Percentiles rank a stretch among this genome's conserved stretches.
These are phyloP conservation scores for Globisporangium megalacanthum DNA, from an alignment of 352 stramenopile species.

Conservation along the genomic window DNA sequence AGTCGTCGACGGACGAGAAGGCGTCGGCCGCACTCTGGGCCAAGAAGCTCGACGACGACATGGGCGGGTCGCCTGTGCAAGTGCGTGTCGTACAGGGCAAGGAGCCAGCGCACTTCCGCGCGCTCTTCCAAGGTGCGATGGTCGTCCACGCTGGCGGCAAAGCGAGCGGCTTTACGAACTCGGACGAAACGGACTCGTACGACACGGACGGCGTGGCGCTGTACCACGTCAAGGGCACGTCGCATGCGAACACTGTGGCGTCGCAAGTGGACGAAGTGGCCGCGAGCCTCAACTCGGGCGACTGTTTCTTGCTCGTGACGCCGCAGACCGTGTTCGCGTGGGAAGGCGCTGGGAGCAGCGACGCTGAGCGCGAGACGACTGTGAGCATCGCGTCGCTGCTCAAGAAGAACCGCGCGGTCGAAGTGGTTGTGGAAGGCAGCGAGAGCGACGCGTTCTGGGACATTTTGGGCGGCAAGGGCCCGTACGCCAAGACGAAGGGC, in stretches of 20 bases:
- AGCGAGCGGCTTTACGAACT: conserved; percentile 85
- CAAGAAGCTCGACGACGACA: conserved; percentile 77
- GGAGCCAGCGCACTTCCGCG: conserved; percentile 84
- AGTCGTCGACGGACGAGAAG: conserved; percentile 87
- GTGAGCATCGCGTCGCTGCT: conserved; percentile 54
- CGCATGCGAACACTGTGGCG: conserved; percentile 78
- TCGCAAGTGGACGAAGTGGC: conserved; percentile 77
- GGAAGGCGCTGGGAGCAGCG: conserved; percentile 61
- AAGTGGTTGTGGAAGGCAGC: conserved; percentile 47
- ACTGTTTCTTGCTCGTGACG: conserved; percentile 84
- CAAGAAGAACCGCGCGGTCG: conserved; percentile 45
- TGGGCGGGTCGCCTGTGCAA: conserved; percentile 82
- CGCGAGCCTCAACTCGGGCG: conserved; percentile 83
- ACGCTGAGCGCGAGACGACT: conserved; percentile 54
- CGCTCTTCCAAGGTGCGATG: conserved; percentile 89
- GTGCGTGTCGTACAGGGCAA: conserved; percentile 85
- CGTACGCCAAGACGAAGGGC: conserved; percentile 65
- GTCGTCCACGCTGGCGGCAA: conserved; percentile 88
- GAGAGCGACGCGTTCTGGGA: conserved; percentile 81
- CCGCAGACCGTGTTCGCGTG: conserved; percentile 71
- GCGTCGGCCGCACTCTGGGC: conserved; percentile 55
- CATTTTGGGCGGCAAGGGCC: conserved; percentile 74
- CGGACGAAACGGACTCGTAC: conserved; percentile 77
- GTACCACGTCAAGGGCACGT: conserved; percentile 90
- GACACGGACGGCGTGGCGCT: conserved; percentile 82